Evolutionary conservation across 345 rosid genomes (phyloP), one percentile per base, ranked within the genome.

Genomic region (Populus pruinosa): DNA sequence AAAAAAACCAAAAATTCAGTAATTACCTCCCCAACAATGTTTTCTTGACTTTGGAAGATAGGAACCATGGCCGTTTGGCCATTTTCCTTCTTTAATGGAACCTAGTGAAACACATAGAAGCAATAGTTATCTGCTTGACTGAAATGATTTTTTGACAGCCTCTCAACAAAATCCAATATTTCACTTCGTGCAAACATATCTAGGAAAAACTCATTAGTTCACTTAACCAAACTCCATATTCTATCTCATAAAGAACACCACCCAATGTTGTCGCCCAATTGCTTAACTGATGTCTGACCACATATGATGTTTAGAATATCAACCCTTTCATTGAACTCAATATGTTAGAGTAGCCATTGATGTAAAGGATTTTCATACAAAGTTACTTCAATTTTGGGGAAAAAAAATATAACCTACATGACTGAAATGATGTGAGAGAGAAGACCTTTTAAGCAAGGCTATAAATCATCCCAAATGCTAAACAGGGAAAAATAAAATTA

Each of bases 11-110:
- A 62, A 33, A 77, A 23, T 62, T 55, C 59, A 65, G 6, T 35
- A 50, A 7, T 16, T 82, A 88, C 91, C 91, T 88, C 86, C 36
- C 91, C 89, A 25, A 82, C 76, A 74, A 87, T 87, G 67, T 83
- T 82, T 76, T 88, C 91, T 82, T 83, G 91, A 81, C 87, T 88
- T 77, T 88, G 85, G 62, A 85, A 87, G 79, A 87, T 90, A 73
- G 91, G 87, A 81, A 82, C 87, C 86, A 79, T 80, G 70, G 76
- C 74, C 20, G 82, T 83, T 76, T 87, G 83, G 44, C 88, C 91
- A 85, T 87, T 88, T 77, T 88, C 91, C 84, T 83, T 88, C 85
- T 87, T 87, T 29, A 88, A 69, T 17, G 88, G 84, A 68, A 85
- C 87, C 89, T 88, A 82, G 59, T 43, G 55, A 79, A 44, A 29